Evolutionary conservation across 345 rosid species (phyloP).

Genomic region (Aquilaria malaccensis): DNA sequence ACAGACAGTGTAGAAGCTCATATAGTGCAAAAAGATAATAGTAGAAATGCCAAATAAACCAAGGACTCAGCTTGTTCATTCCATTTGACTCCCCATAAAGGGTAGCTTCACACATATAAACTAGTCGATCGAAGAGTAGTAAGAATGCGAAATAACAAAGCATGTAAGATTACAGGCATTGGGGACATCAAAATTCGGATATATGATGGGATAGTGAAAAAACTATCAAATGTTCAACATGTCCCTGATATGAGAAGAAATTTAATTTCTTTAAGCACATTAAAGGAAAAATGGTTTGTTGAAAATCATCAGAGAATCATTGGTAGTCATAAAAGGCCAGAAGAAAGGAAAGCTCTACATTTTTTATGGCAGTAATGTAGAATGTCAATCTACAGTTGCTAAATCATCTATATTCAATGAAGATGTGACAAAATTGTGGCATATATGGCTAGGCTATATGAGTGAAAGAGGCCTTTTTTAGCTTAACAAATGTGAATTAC

Average conservation of each 20-base stretch:
- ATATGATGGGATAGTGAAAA: not conserved
- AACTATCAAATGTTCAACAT: not conserved
- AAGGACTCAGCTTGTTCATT: no score
- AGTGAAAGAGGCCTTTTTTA: no score
- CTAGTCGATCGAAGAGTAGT: not conserved
- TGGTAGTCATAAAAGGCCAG: not conserved
- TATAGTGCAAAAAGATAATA: no score
- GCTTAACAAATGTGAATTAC: no score
- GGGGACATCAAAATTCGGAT: not conserved
- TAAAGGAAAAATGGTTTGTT: not conserved
- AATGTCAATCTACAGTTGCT: not conserved
- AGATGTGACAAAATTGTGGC: not conserved
- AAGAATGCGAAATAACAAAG: not conserved
- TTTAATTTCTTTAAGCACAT: no score
- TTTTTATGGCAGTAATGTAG: no score
- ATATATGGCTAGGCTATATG: no score
- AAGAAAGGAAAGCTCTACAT: not conserved
- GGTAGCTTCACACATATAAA: not conserved
- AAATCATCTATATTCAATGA: not conserved
- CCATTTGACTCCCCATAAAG: not conserved
- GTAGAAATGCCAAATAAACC: fast-evolving
- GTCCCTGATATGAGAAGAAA: no score
- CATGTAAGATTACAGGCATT: not conserved
- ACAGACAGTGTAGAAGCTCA: no score
- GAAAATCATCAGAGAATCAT: not conserved